Conservation (phyloP, 306 rosid genomes). For the Mucuna pruriens region DNA sequence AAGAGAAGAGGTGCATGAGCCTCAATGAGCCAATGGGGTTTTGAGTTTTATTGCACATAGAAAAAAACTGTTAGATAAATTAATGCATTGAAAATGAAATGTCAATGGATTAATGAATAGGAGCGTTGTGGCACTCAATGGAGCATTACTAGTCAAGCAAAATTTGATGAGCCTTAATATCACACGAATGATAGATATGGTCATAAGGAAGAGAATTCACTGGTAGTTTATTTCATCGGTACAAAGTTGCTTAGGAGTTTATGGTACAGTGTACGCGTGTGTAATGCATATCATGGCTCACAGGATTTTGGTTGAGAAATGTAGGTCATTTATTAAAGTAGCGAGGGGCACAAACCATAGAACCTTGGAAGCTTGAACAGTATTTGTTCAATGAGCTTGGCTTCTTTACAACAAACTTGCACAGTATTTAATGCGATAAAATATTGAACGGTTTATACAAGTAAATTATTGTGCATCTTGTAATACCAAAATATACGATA, state of each 20-base stretch:
- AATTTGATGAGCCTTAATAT: background rate
- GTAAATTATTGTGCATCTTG: background rate
- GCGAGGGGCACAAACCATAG: background rate
- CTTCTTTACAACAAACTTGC: background rate
- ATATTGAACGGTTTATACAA: background rate
- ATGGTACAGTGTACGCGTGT: background rate
- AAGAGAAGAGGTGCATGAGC: background rate
- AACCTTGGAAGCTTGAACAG: background rate
- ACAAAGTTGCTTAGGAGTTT: background rate
- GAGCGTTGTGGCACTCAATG: background rate
- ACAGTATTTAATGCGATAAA: background rate
- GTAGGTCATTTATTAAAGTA: background rate
- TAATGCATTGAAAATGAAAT: background rate
- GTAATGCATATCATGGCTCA: background rate
- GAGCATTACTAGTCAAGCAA: background rate
- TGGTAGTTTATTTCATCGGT: background rate
- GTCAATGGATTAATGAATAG: background rate
- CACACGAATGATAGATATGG: background rate
- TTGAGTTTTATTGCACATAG: background rate
- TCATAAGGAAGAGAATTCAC: background rate
- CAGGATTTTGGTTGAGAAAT: background rate
- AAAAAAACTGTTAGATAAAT: background rate
- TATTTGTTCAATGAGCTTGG: background rate
- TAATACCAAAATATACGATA: too few relatives aligned
- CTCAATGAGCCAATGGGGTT: background rate